phyloP scores from a whole-genome alignment of 2,329 filamentous ascomycete genomes.

The Trematosphaeria pertusa region DNA sequence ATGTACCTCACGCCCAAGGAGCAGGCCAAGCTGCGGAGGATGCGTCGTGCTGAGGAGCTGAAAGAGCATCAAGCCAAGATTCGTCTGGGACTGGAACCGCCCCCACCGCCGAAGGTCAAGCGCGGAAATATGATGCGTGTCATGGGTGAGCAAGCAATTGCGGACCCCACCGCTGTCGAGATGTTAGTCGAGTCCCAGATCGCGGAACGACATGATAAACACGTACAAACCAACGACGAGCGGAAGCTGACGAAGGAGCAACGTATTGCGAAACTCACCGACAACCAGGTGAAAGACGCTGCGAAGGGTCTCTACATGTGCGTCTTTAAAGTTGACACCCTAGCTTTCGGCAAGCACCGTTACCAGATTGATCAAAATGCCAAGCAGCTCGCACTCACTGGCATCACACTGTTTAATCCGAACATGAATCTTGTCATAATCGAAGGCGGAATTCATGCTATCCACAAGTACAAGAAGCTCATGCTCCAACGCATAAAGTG shows the following conservation, averaged over 20 bases:
- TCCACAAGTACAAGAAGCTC: slow-evolving; percentile 86
- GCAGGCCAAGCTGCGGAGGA: slow-evolving; percentile 86
- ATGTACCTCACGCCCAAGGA: slow-evolving; percentile 93
- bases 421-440: slow-evolving; percentile 88
- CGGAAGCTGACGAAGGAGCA: slow-evolving; percentile 90
- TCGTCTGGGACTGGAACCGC: slow-evolving; percentile 84
- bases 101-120: slow-evolving; percentile 94
- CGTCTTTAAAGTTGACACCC: slow-evolving; percentile 86
- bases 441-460: slow-evolving; percentile 85
- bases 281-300: slow-evolving; percentile 87
- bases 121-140: slow-evolving; percentile 98
- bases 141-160: slow-evolving; percentile 88
- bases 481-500: slow-evolving; percentile 95
- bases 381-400: slow-evolving; percentile 84
- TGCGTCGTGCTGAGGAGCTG: slow-evolving; percentile 87
- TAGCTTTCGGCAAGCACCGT: slow-evolving; percentile 91
- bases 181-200: slow-evolving; percentile 93
- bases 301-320: slow-evolving; percentile 83
- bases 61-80: slow-evolving; percentile 98
- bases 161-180: slow-evolving; percentile 96
- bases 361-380: slow-evolving; percentile 94
- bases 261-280: slow-evolving; percentile 79
- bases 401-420: slow-evolving; percentile 90
- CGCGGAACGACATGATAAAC: slow-evolving; percentile 79
- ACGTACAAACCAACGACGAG: slow-evolving; percentile 80